phyloP scores from a whole-genome alignment of 306 rosid species.

The Dicorynia guianensis region DNA sequence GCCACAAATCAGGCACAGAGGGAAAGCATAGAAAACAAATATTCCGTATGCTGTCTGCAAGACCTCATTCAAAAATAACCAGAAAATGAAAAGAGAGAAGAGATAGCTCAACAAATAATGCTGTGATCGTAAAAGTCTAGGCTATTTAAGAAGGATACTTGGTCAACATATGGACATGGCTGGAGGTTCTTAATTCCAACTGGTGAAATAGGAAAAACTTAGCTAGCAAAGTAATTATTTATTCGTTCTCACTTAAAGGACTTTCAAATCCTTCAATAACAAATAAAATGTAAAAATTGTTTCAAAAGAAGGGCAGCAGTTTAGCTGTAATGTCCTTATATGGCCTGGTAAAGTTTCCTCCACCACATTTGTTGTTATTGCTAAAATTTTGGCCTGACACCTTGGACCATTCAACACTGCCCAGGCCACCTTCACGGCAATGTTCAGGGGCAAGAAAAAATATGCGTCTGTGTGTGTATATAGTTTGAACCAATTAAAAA shows the following conservation, averaged over 20 bases:
- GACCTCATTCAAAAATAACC: not conserved
- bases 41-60: not conserved
- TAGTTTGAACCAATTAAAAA: too few species aligned
- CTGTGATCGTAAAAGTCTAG: not conserved
- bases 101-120: not conserved
- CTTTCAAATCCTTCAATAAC: not conserved
- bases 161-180: not conserved
- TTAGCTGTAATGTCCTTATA: not conserved
- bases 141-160: not conserved
- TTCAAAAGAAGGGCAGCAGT: not conserved
- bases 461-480: too few species aligned
- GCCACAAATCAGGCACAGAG: conserved; percentile 4
- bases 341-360: too few species aligned
- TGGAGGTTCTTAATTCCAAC: not conserved
- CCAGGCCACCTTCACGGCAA: too few species aligned
- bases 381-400: too few species aligned
- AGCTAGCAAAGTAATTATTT: too few species aligned
- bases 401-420: too few species aligned
- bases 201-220: not conserved
- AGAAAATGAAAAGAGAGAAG: not conserved
- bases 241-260: not conserved
- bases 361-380: too few species aligned
- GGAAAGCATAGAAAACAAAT: not conserved
- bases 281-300: not conserved
- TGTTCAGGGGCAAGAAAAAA: too few species aligned